These are phyloP conservation scores for Quercus agrifolia DNA, from an alignment of 306 rosid genomes.

Conservation along the genomic window DNA sequence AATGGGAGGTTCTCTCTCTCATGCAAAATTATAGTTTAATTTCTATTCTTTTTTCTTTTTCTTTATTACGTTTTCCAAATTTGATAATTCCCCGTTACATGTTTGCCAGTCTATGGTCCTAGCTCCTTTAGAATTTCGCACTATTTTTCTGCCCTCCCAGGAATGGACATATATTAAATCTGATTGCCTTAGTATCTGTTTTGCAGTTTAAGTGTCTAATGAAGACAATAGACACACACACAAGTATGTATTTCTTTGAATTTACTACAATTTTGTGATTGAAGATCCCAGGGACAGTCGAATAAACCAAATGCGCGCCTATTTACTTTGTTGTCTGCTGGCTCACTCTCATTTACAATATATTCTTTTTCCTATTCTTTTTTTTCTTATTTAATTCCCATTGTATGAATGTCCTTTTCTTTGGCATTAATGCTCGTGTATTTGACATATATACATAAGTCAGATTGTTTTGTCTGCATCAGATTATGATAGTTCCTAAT, in stretches of 20 bases:
- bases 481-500: not conserved
- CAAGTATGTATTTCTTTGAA: not conserved
- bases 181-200: not conserved
- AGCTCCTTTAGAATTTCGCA: conserved; percentile 21
- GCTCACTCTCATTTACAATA: conserved; percentile 13
- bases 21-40: conserved; percentile 1
- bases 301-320: conserved; percentile 1
- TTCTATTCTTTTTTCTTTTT: not conserved
- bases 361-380: not conserved
- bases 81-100: conserved; percentile 1
- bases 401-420: conserved; percentile 5
- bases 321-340: conserved; percentile 25
- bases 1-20: conserved; percentile 1
- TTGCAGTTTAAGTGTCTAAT: not conserved
- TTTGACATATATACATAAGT: not conserved
- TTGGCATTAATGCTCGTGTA: not conserved
- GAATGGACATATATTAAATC: conserved; percentile 12
- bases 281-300: not conserved
- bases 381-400: not conserved
- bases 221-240: not conserved
- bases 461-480: conserved; percentile 5
- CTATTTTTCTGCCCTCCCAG: conserved; percentile 22
- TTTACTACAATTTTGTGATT: not conserved
- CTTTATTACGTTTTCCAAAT: conserved; percentile 6
- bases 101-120: conserved; percentile 8